Conservation (phyloP, 306 rosid genomes). For the Urtica urens region DNA sequence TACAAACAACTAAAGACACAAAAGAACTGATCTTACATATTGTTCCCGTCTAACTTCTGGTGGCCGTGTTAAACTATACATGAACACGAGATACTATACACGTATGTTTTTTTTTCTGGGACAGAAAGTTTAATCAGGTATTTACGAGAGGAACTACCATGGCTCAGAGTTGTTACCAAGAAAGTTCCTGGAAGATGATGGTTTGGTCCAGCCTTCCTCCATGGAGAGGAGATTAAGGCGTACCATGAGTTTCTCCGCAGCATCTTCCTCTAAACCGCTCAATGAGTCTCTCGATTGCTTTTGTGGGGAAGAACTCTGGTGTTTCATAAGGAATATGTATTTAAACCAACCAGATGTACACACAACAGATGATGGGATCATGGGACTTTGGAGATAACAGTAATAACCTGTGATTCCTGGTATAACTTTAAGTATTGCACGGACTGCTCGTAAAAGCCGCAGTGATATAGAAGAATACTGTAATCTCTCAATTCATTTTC, state of each 20-base stretch:
- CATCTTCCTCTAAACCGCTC: conserved; percentile 47
- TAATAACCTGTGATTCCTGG: conserved; percentile 42
- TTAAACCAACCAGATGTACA: background rate
- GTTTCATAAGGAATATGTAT: background rate
- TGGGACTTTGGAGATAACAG: background rate
- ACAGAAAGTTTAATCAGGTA: background rate
- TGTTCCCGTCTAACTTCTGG: too few species aligned
- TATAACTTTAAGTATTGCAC: conserved; percentile 45
- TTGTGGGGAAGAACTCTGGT: conserved; percentile 36
- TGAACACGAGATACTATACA: too few species aligned
- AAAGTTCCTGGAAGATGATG: conserved; percentile 39
- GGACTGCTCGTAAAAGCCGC: conserved; percentile 66
- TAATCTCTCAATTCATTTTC: conserved; percentile 74
- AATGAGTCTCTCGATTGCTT: conserved; percentile 16
- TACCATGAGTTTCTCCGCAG: conserved; percentile 48
- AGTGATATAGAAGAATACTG: conserved; percentile 85
- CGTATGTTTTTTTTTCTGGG: too few species aligned
- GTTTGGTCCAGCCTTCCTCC: conserved; percentile 74
- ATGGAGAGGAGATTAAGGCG: conserved; percentile 56
- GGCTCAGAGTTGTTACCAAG: conserved; percentile 67
- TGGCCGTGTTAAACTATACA: too few species aligned
- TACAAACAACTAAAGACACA: too few species aligned
- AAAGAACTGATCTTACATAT: too few species aligned
- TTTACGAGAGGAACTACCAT: conserved; percentile 36
- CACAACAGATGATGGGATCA: background rate